A percentile compares a stretch with the other conserved stretches of the same genome.
Evolutionary conservation across 495 filamentous ascomycete species (phyloP).

Genomic region (Pseudoneurospora amorphoporcata): DNA sequence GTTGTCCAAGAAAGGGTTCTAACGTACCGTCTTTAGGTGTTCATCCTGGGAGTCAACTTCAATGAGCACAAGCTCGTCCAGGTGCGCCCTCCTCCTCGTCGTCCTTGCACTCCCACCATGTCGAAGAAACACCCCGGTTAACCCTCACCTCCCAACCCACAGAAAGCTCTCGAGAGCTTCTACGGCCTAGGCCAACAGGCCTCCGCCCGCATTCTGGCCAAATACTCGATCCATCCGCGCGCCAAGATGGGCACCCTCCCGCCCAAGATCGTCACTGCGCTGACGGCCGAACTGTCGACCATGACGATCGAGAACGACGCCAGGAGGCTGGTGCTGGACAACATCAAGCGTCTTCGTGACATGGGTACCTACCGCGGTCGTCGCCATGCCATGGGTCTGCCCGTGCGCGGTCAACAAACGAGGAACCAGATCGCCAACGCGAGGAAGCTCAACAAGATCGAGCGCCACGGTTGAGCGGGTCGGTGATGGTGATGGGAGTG

Average conservation of each 20-base stretch:
- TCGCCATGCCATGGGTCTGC: conserved; percentile 80
- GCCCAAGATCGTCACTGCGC: conserved; percentile 60
- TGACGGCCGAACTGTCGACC: conserved; percentile 74
- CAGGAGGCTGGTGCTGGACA: conserved; percentile 60
- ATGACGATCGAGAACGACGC: conserved; percentile 95
- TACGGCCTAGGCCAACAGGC: conserved; percentile 74
- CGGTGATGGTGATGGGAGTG: not conserved
- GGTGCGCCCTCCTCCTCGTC: conserved; percentile 41
- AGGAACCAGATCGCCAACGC: conserved; percentile 73
- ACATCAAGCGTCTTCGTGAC: conserved; percentile 78
- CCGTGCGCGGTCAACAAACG: conserved; percentile 80
- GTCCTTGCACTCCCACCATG: not conserved
- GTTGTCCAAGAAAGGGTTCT: not conserved
- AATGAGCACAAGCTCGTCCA: conserved; percentile 69
- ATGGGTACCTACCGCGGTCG: conserved; percentile 86
- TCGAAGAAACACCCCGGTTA: not conserved
- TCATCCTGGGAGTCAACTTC: conserved; percentile 81
- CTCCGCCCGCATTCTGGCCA: conserved; percentile 68
- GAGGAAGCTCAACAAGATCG: conserved; percentile 68
- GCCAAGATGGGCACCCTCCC: conserved; percentile 63
- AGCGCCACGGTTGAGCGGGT: conserved; percentile 45
- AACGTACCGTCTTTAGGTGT: conserved; percentile 43
- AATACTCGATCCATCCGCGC: conserved; percentile 72
- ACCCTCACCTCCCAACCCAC: conserved; percentile 3
- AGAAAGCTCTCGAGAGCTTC: conserved; percentile 82